Percentiles rank a stretch among this genome's conserved stretches.
Conservation (phyloP, 192 early-diverging fungal species). For the Coemansia sp. region DNA sequence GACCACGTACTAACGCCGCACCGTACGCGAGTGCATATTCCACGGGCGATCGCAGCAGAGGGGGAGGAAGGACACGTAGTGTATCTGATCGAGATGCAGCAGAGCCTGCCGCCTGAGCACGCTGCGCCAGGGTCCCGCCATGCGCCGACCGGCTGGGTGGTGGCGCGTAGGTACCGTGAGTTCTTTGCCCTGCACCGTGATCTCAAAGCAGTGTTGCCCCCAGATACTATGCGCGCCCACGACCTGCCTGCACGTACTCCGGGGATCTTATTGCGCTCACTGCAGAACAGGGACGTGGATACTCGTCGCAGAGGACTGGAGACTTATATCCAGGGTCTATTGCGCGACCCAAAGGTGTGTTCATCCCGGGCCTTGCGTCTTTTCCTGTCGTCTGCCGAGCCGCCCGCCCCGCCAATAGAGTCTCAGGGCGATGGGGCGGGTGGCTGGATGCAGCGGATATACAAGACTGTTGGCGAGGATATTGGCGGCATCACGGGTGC, state of each 20-base stretch:
- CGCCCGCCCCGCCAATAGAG: constrained; percentile 20
- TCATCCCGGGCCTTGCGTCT: constrained; percentile 61
- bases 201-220: constrained; percentile 55
- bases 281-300: constrained; percentile 70
- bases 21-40: constrained; percentile 49
- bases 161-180: constrained; percentile 81
- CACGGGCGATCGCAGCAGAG: constrained; percentile 21
- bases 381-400: constrained; percentile 65
- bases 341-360: constrained; percentile 62
- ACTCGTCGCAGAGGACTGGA: constrained; percentile 66
- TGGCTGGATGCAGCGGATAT: constrained; percentile 62
- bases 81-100: constrained; percentile 71
- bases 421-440: constrained; percentile 2
- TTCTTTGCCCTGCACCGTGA: constrained; percentile 79
- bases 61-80: constrained; percentile 22
- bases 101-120: constrained; percentile 56
- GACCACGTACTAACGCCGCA: constrained; percentile 65
- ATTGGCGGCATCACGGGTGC: constrained; percentile 71
- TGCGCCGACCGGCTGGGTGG: constrained; percentile 65
- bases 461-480: constrained; percentile 73
- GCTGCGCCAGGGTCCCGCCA: constrained; percentile 5
- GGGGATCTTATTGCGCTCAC: constrained; percentile 44
- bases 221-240: constrained; percentile 55
- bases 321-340: constrained; percentile 68
- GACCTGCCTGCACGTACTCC: constrained; percentile 76